A percentile compares a stretch with the other conserved stretches of the same genome.
These are phyloP conservation scores for Rhodotorula sp. DNA, from an alignment of 1,284 basidiomycete genomes.

Conservation along the genomic window DNA sequence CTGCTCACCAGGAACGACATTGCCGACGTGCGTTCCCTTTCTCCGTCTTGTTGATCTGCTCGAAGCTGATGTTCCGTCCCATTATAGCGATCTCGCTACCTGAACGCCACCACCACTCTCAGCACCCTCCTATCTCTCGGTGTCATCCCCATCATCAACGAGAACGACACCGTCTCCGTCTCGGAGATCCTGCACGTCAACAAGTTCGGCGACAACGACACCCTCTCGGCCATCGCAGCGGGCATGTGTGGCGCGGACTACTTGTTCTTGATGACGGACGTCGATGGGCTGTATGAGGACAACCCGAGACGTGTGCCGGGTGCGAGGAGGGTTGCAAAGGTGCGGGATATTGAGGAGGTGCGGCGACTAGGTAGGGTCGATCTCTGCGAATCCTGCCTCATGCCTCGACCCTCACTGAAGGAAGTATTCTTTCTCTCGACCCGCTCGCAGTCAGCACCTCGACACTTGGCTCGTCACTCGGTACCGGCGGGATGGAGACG, in stretches of 20 bases:
- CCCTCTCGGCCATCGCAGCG: slow-evolving; percentile 91
- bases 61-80: neutral
- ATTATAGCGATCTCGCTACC: slow-evolving; percentile 78
- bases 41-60: neutral
- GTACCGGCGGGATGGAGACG: slow-evolving; percentile 98
- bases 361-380: slow-evolving; percentile 66
- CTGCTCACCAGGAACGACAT: slow-evolving; percentile 93
- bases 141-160: slow-evolving; percentile 90
- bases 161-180: slow-evolving; percentile 94
- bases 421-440: too few relatives aligned
- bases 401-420: neutral
- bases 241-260: slow-evolving; percentile 98
- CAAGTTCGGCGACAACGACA: slow-evolving; percentile 99
- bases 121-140: slow-evolving; percentile 84
- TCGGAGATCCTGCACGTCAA: slow-evolving; percentile 70
- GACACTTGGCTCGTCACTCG: slow-evolving; percentile 86
- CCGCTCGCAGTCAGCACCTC: slow-evolving; percentile 73
- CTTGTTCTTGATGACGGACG: slow-evolving; percentile 93
- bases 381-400: neutral
- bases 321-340: slow-evolving; percentile 76
- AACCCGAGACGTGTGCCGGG: slow-evolving; percentile 87
- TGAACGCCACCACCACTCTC: slow-evolving; percentile 92
- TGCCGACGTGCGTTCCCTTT: slow-evolving; percentile 71
- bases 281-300: slow-evolving; percentile 91
- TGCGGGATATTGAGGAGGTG: slow-evolving; percentile 77